Evolutionary conservation across 139 green algal species (phyloP).

Genomic region (Chlorokybus atmophyticus): DNA sequence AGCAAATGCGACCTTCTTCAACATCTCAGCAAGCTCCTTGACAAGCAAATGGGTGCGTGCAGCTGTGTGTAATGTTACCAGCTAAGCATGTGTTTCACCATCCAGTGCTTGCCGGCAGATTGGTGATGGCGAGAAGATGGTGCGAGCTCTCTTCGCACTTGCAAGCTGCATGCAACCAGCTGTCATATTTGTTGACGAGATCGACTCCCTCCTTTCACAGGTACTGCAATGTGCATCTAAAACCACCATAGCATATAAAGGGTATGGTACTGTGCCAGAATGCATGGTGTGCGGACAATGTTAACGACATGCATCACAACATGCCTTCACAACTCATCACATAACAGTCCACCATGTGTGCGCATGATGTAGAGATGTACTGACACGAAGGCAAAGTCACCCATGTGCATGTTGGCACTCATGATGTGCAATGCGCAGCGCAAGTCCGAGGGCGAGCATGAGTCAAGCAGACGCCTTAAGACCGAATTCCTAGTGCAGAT

Average conservation of each 20-base stretch:
- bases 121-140: conserved; percentile 93
- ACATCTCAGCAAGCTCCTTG: conserved; percentile 82
- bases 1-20: conserved; percentile 95
- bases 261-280: no score
- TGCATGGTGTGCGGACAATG: neutral
- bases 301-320: no score
- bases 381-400: no score
- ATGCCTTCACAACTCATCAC: no score
- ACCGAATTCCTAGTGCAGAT: conserved; percentile 97
- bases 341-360: no score
- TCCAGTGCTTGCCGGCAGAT: conserved; percentile 41
- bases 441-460: conserved; percentile 73
- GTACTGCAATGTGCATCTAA: conserved; percentile 8
- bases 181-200: conserved; percentile 99
- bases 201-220: conserved; percentile 68
- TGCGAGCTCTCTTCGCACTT: conserved; percentile 80
- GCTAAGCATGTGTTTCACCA: neutral
- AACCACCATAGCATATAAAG: no score
- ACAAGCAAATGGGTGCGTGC: conserved; percentile 80
- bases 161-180: conserved; percentile 60
- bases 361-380: no score
- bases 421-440: conserved; percentile 51
- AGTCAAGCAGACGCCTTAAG: conserved; percentile 84
- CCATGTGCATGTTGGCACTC: no score
- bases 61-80: neutral